Evolutionary conservation across 495 filamentous ascomycete genomes (phyloP), one percentile per base, ranked within the genome.

Genomic region (Podospora pseudocomata): DNA sequence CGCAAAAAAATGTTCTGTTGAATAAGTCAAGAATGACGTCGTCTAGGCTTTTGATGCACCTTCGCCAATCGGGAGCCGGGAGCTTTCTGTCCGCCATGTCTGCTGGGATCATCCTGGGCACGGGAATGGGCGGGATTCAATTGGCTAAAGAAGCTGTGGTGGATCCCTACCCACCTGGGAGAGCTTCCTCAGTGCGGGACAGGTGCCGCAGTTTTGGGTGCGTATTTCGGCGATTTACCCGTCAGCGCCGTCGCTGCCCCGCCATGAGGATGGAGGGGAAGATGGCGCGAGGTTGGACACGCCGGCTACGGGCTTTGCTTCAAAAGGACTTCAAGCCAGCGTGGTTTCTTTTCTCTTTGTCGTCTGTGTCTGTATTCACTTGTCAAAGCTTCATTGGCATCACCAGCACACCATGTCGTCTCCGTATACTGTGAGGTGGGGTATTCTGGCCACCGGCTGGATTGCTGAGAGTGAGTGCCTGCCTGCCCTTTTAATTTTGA

Each of bases 391-490:
- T 39, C 18, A 15, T n/a, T 23, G 27, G 54, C 54, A 56, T 56
- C 57, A 56, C 44, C 57, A 23, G 4, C 65, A 15, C 53, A 71
- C 39, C 30, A 84, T 84, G 81, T 74, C 81, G 15, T 77, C 79
- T 70, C 87, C 88, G 3, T 86, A 87, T 74, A 87, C 85, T 67
- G 74, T 91, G 60, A 85, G 83, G 68, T 94, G 91, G 91, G 92
- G 92, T 75, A 93, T 95, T 74, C 81, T 95, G 79, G 92, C 91
- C 72, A 94, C 91, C 23, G 91, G 92, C 64, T 85, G 90, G 75
- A 94, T 95, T 68, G 92, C 92, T 32, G 83, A 88, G 75, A 85
- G 89, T 91, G 79, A 75, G 82, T 80, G 23, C 32, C 34, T 68
- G 19, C 30, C 9, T 5, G 30, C 60, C 18, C 32, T 19, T 7